These are phyloP conservation scores for Mrakia blollopis DNA, from an alignment of 768 basidiomycete species.

Conservation along the genomic window DNA sequence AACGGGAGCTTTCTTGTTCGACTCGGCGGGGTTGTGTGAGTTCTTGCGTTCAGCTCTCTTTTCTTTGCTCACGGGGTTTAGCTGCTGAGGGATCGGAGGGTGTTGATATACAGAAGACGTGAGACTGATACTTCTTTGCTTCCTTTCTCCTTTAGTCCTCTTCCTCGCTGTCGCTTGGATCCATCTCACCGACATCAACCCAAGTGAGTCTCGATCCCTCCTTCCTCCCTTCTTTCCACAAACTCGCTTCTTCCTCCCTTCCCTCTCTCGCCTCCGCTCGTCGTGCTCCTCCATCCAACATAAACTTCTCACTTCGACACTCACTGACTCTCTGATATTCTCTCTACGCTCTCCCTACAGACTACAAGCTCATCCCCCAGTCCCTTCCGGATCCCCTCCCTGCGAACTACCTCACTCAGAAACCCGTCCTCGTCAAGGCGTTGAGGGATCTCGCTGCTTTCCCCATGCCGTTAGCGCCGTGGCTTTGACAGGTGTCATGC, in stretches of 20 bases:
- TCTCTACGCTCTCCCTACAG: conserved; percentile 24
- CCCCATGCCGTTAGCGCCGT: conserved; percentile 45
- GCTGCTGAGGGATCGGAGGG: too few species aligned
- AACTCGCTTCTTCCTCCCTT: conserved; percentile 18
- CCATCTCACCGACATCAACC: conserved; percentile 28
- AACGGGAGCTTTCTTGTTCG: conserved; percentile 43
- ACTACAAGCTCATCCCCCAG: conserved; percentile 38
- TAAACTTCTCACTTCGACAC: too few species aligned
- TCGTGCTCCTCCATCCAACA: not conserved
- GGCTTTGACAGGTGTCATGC: conserved; percentile 44
- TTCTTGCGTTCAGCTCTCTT: conserved; percentile 21
- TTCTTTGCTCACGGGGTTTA: too few species aligned
- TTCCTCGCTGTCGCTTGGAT: conserved; percentile 21
- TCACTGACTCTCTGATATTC: not conserved
- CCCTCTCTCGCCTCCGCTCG: not conserved
- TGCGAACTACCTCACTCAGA: conserved; percentile 31
- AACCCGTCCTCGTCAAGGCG: conserved; percentile 36
- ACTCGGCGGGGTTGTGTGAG: conserved; percentile 43
- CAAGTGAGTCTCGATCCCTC: conserved; percentile 11
- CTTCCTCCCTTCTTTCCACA: not conserved
- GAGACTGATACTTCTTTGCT: too few species aligned
- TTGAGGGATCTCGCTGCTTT: conserved; percentile 42
- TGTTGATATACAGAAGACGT: too few species aligned
- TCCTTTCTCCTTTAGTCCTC: conserved; percentile 18
- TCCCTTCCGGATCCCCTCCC: conserved; percentile 33